Evolutionary conservation across 2,329 filamentous ascomycete species (phyloP).

Genomic region (Pyricularia sp.): DNA sequence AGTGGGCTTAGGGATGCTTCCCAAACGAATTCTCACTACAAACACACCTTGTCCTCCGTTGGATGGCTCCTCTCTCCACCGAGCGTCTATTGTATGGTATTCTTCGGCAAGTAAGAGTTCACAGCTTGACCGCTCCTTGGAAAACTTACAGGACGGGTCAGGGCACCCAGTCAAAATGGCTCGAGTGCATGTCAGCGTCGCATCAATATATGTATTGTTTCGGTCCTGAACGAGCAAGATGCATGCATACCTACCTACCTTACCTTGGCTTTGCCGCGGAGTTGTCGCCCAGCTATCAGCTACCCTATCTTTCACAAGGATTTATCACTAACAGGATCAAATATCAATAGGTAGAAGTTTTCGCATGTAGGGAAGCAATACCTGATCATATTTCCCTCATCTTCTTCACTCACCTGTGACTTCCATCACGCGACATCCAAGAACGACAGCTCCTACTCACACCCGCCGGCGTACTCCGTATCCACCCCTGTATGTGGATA

Average conservation of each 20-base stretch:
- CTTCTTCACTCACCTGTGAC: neutral
- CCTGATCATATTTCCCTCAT: neutral
- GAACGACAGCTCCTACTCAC: neutral
- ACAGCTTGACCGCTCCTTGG: neutral
- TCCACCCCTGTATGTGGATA: neutral
- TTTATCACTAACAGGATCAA: too few species aligned
- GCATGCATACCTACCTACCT: too few species aligned
- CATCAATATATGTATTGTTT: neutral
- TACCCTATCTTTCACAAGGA: too few species aligned
- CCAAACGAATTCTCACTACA: too few species aligned
- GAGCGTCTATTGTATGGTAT: neutral
- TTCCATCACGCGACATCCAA: neutral
- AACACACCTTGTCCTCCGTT: neutral
- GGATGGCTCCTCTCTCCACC: neutral
- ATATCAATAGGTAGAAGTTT: too few species aligned
- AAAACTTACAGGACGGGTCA: too few species aligned
- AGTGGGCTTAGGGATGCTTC: too few species aligned
- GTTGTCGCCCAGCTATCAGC: too few species aligned
- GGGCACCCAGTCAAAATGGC: neutral
- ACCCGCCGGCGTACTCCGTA: neutral
- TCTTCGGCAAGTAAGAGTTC: neutral
- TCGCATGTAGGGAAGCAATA: too few species aligned
- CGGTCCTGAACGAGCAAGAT: too few species aligned
- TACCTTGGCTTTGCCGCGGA: too few species aligned
- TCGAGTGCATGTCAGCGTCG: neutral